A percentile compares a stretch with the other conserved stretches of the same genome.
phyloP scores from a whole-genome alignment of 495 filamentous ascomycete genomes.

The Amorphotheca resinae region DNA sequence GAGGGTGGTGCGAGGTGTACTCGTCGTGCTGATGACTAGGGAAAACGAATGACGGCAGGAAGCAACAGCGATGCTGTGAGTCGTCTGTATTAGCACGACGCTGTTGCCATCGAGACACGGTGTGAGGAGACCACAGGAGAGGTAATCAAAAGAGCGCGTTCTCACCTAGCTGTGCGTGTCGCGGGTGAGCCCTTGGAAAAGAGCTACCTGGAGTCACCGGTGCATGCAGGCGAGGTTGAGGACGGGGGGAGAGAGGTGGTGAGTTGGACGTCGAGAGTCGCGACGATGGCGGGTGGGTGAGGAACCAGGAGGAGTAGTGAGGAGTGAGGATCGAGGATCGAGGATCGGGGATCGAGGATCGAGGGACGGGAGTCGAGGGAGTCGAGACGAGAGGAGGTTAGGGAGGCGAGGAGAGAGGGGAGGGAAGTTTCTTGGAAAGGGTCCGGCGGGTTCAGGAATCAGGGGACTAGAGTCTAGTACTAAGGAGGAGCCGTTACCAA shows the following conservation, averaged over 20 bases:
- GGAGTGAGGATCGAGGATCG: neutral
- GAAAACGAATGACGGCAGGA: neutral
- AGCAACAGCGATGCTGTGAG: conserved; percentile 12
- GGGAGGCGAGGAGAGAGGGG: neutral
- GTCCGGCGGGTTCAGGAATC: neutral
- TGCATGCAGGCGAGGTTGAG: conserved; percentile 18
- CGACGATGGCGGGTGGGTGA: neutral
- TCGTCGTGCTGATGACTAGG: too few relatives aligned
- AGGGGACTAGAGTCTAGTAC: conserved; percentile 3
- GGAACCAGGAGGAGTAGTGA: neutral
- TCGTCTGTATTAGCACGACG: too few relatives aligned
- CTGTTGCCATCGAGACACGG: too few relatives aligned
- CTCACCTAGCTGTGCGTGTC: conserved; percentile 10
- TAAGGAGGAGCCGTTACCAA: conserved; percentile 14
- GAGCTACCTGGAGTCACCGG: conserved; percentile 16
- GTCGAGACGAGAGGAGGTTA: conserved; percentile 1
- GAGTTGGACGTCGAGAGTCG: conserved; percentile 10
- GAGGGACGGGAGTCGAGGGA: conserved; percentile 3
- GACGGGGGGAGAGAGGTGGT: neutral
- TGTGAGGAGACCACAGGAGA: too few relatives aligned
- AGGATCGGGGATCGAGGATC: neutral
- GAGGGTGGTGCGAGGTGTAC: neutral
- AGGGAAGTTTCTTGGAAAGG: neutral
- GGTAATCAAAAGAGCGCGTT: neutral
- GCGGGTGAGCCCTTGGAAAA: conserved; percentile 16